These are phyloP conservation scores for Corchorus olitorius DNA, from an alignment of 345 rosid species.

Conservation along the genomic window DNA sequence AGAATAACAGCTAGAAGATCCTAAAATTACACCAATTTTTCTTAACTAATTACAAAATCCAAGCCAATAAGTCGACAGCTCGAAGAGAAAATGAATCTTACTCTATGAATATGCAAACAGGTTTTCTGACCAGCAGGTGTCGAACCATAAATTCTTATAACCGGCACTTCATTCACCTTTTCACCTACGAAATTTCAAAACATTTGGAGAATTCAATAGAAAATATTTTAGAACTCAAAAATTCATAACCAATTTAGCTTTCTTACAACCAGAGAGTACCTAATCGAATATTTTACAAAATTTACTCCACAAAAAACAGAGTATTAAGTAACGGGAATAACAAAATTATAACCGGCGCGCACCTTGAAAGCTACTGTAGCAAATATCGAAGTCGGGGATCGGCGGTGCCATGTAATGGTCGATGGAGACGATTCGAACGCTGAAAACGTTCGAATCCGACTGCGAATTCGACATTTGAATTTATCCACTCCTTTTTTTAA, in stretches of 20 bases:
- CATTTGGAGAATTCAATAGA: not conserved
- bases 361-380: constrained; percentile 92
- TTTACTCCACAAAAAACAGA: not conserved
- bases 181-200: constrained; percentile 56
- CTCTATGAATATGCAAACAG: constrained; percentile 89
- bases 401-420: constrained; percentile 90
- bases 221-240: not conserved
- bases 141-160: constrained; percentile 83
- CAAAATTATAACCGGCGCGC: not conserved
- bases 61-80: not conserved
- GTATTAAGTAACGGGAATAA: not conserved
- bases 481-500: not conserved
- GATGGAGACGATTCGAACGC: constrained; percentile 78
- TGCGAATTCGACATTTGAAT: constrained; percentile 49
- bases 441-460: constrained; percentile 56
- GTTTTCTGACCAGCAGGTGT: constrained; percentile 95
- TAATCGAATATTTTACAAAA: not conserved
- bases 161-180: constrained; percentile 81
- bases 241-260: not conserved
- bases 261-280: not conserved
- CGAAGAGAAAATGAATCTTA: constrained; percentile 31
- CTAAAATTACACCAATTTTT: not conserved
- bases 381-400: constrained; percentile 62
- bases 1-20: not conserved
- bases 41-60: not conserved